Evolutionary conservation across 2,329 filamentous ascomycete genomes (phyloP).

Genomic region (Talaromyces sp.): DNA sequence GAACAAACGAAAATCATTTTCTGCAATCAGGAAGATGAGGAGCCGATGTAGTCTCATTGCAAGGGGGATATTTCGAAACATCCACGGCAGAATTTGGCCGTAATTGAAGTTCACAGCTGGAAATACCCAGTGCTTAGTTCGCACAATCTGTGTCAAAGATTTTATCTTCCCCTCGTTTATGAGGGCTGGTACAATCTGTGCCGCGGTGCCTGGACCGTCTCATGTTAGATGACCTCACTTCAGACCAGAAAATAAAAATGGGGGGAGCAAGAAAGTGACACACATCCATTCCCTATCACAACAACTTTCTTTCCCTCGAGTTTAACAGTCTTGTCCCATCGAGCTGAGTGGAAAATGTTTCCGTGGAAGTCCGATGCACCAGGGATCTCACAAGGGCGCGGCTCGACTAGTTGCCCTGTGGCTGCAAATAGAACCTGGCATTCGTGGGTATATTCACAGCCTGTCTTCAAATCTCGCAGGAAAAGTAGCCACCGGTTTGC

Average conservation of each 20-base stretch:
- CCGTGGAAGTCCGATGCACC: conserved; percentile 18
- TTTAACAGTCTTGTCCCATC: conserved; percentile 19
- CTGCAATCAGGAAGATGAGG: conserved; percentile 29
- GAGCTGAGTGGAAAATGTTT: conserved; percentile 21
- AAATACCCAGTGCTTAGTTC: conserved; percentile 53
- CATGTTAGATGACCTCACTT: conserved; percentile 42
- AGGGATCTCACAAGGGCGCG: conserved; percentile 37
- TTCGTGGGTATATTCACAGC: conserved; percentile 31
- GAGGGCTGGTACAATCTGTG: conserved; percentile 21
- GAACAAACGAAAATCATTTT: conserved; percentile 23
- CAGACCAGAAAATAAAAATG: background rate
- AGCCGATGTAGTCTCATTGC: conserved; percentile 31
- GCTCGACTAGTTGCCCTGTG: conserved; percentile 51
- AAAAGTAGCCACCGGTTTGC: conserved; percentile 43
- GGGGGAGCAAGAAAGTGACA: background rate
- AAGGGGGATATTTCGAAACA: conserved; percentile 44
- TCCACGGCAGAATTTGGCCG: conserved; percentile 45
- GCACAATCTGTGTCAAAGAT: conserved; percentile 53
- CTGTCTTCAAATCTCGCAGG: conserved; percentile 19
- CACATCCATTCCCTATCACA: conserved; percentile 30
- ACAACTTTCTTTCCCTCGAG: conserved; percentile 22
- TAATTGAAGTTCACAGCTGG: conserved; percentile 36
- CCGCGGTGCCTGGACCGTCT: conserved; percentile 16
- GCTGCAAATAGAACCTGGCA: conserved; percentile 47
- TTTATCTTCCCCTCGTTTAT: conserved; percentile 38